phyloP scores from a whole-genome alignment of 331 rosid genomes.

The Dryas integrifolia region DNA sequence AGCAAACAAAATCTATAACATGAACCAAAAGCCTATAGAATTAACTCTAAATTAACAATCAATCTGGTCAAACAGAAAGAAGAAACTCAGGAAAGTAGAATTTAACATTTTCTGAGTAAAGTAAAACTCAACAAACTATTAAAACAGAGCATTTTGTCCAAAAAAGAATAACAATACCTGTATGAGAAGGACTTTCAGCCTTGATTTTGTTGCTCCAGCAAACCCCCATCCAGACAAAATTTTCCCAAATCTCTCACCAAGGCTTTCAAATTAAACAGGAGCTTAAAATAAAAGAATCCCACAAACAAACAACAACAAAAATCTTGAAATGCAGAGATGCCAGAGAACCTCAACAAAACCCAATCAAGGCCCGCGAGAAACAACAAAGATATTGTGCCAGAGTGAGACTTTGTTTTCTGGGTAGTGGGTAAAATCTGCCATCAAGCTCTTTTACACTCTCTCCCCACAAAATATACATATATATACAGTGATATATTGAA shows the following conservation, averaged over 20 bases:
- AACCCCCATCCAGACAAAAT: slow-evolving; percentile 73
- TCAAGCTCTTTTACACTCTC: neutral
- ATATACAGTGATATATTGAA: neutral
- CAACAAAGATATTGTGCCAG: slow-evolving; percentile 18
- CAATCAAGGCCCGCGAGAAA: slow-evolving; percentile 3
- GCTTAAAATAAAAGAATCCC: neutral
- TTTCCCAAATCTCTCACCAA: slow-evolving; percentile 16
- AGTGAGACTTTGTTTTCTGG: slow-evolving; percentile 15
- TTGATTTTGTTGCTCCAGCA: slow-evolving; percentile 82
- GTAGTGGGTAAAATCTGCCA: slow-evolving; percentile 14
- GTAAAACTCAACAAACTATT: neutral
- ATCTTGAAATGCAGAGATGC: slow-evolving; percentile 13
- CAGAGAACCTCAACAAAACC: slow-evolving; percentile 1
- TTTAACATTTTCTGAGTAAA: slow-evolving; percentile 17
- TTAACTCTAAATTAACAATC: neutral
- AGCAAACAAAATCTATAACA: neutral
- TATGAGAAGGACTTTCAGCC: slow-evolving; percentile 57
- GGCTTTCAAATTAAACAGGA: neutral
- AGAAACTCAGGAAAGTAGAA: neutral
- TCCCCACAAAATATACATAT: neutral
- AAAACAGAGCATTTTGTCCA: neutral
- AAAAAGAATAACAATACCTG: slow-evolving; percentile 45
- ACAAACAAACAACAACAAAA: slow-evolving; percentile 13
- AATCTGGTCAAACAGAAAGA: neutral
- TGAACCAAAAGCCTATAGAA: neutral